Base-by-base conservation (phyloP, 139 green algal genomes). In the Chara braunii region DNA sequence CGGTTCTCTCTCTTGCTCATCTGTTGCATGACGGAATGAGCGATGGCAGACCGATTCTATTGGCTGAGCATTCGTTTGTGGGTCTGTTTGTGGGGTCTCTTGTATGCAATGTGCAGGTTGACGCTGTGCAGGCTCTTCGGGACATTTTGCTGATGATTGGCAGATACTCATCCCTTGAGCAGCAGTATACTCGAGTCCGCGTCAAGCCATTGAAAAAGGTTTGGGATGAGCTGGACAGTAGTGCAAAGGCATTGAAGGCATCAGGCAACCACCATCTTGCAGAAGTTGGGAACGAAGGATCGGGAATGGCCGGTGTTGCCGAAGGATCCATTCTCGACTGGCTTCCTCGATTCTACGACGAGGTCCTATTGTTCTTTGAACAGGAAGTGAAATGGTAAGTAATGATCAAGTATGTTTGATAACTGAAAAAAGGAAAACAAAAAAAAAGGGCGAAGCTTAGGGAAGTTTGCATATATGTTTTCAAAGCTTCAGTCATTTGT, bases 291-390 rank as follows among this genome's bases (percentile, higher is more conserved):
- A 28, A 8, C 45, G 45, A 7, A 5, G 57, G n/a, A n/a, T n/a
- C 58, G 23, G 31, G 35, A 69, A 12, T 11, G 4, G 12, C 3
- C 3, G 43, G 43, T 22, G 26, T 35, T 33, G n/a, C n/a, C n/a
- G n/a, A n/a, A n/a, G n/a, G n/a, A n/a, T n/a, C 18, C 26, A 4
- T 77, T 77, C 30, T 7, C n/a, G 54, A 72, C 43, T 90, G 81
- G 83, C 68, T 91, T 24, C 69, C 82, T 35, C 45, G 29, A 6
- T 87, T 89, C 40, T 92, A 85, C 55, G 81, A 87, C 24, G 74
- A 82, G 45, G 56, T 90, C 22, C 51, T 83, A 50, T 34, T 56
- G 0, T 37, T 71, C 1, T 9, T 89, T 43, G 51, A 78, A 32
- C 51, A 58, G 11, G 88, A 95, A 67, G 60, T 72, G 5, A 59